A percentile compares a stretch with the other conserved stretches of the same genome.
phyloP scores from a whole-genome alignment of 2,329 filamentous ascomycete genomes.

The Ophiostoma triangulosporum region DNA sequence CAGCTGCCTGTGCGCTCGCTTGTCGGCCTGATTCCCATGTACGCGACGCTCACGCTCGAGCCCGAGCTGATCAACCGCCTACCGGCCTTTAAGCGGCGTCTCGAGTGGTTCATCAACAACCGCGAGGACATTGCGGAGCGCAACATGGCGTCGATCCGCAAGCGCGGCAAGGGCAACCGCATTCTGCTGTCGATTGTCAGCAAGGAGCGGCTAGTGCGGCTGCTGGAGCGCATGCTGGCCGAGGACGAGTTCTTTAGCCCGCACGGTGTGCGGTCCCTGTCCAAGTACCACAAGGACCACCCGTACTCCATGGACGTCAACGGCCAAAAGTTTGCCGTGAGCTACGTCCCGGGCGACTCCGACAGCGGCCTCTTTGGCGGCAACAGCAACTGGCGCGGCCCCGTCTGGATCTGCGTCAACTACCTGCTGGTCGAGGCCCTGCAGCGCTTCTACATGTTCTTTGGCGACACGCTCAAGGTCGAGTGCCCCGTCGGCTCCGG shows the following conservation, averaged over 20 bases:
- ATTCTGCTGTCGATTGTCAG: slow-evolving; percentile 82
- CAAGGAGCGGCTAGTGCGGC: slow-evolving; percentile 81
- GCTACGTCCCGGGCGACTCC: slow-evolving; percentile 89
- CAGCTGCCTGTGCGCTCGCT: slow-evolving; percentile 85
- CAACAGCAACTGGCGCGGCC: slow-evolving; percentile 95
- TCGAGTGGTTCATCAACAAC: slow-evolving; percentile 91
- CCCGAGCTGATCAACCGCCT: slow-evolving; percentile 87
- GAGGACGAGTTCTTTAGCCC: slow-evolving; percentile 86
- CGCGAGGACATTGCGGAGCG: slow-evolving; percentile 75
- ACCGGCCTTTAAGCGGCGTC: slow-evolving; percentile 80
- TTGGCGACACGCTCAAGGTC: slow-evolving; percentile 74
- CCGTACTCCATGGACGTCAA: slow-evolving; percentile 95
- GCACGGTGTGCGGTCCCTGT: slow-evolving; percentile 82
- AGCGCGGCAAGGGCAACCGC: slow-evolving; percentile 79
- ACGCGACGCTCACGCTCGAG: slow-evolving; percentile 82
- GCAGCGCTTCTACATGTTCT: slow-evolving; percentile 94
- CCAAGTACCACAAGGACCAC: slow-evolving; percentile 78
- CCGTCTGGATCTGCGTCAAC: slow-evolving; percentile 93
- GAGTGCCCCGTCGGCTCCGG: slow-evolving; percentile 91
- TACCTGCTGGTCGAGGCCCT: slow-evolving; percentile 87
- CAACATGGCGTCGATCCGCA: slow-evolving; percentile 87
- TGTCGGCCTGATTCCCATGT: slow-evolving; percentile 86
- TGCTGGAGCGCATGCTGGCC: slow-evolving; percentile 82
- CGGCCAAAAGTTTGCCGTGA: slow-evolving; percentile 73
- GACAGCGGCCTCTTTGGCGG: slow-evolving; percentile 91